Percentiles rank a stretch among this genome's conserved stretches.
phyloP scores from a whole-genome alignment of 768 basidiomycete genomes.

The Termitomyces sp. region DNA sequence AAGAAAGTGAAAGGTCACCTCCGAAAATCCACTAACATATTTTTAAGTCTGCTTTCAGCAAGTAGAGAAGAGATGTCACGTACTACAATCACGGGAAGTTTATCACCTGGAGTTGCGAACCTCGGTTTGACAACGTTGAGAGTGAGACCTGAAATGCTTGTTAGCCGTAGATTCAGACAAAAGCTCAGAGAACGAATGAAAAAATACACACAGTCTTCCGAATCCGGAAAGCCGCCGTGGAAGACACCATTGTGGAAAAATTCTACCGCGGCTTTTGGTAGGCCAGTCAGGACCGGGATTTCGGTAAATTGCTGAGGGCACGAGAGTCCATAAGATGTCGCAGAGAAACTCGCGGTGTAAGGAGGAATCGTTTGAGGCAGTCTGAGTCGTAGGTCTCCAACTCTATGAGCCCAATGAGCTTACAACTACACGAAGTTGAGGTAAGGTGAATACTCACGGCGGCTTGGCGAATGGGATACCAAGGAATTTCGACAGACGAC shows the following conservation, averaged over 20 bases:
- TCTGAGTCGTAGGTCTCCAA: constrained; percentile 37
- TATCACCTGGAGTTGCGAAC: constrained; percentile 32
- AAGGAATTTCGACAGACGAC: constrained; percentile 35
- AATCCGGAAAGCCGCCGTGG: constrained; percentile 6
- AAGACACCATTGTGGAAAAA: constrained; percentile 28
- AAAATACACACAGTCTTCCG: constrained; percentile 41
- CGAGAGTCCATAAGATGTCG: constrained; percentile 37
- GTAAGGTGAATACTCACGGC: constrained; percentile 36
- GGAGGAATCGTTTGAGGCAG: constrained; percentile 34
- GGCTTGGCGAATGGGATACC: constrained; percentile 56
- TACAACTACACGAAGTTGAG: neutral
- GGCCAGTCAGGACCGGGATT: constrained; percentile 31
- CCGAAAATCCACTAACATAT: constrained; percentile 47
- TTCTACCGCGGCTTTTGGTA: constrained; percentile 31
- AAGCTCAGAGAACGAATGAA: neutral
- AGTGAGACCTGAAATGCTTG: constrained; percentile 36
- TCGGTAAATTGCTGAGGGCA: constrained; percentile 43
- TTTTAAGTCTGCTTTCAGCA: neutral
- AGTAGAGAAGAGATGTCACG: constrained; percentile 14
- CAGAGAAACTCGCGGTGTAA: constrained; percentile 34
- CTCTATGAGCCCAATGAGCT: constrained; percentile 16
- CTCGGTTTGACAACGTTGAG: constrained; percentile 50
- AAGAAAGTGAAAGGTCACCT: constrained; percentile 19
- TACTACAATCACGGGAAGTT: constrained; percentile 54
- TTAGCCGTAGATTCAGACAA: neutral